Evolutionary conservation across 2,329 filamentous ascomycete species (phyloP).

Genomic region (Orbilia blumenaviensis): DNA sequence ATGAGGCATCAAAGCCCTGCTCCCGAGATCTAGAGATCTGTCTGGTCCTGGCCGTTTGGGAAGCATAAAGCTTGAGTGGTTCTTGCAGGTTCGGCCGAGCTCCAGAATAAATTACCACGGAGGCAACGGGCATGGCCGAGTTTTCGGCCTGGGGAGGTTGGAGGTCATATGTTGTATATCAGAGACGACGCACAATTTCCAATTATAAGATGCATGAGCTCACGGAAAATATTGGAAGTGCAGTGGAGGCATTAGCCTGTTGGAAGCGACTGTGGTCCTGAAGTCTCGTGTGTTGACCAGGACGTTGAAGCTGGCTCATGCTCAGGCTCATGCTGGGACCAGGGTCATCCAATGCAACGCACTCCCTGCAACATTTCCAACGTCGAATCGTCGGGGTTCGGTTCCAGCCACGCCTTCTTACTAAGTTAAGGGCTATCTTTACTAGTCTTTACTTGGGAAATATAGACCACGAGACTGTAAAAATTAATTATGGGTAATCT

Average conservation of each 20-base stretch:
- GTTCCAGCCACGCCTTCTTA: no score
- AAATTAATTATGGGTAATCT: no score
- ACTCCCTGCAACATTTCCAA: background rate
- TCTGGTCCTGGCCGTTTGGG: background rate
- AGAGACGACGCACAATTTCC: background rate
- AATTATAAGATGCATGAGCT: background rate
- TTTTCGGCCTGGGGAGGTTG: background rate
- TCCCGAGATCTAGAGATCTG: slow-evolving; percentile 8
- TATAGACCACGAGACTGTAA: no score
- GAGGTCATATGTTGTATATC: background rate
- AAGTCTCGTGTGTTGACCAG: slow-evolving; percentile 5
- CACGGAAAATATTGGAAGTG: background rate
- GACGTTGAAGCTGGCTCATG: background rate
- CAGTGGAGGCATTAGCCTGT: background rate
- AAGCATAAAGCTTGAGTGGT: background rate
- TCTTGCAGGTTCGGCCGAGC: background rate
- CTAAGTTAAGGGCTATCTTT: no score
- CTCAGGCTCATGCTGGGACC: no score
- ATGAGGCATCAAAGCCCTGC: background rate
- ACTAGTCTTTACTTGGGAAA: no score
- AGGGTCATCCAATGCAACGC: background rate
- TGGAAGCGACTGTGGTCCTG: background rate
- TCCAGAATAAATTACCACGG: background rate
- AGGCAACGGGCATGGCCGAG: background rate
- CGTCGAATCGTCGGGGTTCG: no score